phyloP scores from a whole-genome alignment of 2,329 filamentous ascomycete species.

The Ascochyta lentis region DNA sequence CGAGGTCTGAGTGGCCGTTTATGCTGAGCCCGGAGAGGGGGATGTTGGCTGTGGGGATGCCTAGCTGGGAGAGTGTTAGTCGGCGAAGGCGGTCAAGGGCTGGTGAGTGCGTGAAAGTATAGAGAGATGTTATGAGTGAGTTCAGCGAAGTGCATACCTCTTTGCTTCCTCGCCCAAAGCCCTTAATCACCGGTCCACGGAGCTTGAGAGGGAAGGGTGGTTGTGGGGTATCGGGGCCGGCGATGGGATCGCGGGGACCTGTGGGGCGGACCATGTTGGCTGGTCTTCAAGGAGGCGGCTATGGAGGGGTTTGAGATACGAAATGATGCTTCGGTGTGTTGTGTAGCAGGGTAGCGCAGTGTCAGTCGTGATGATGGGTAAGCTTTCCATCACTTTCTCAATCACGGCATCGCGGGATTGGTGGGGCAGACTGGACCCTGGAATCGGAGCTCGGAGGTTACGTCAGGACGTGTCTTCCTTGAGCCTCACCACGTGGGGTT shows the following conservation, averaged over 20 bases:
- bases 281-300: background rate
- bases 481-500: constrained; percentile 4
- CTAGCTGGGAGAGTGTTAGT: constrained; percentile 65
- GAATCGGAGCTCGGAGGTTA: constrained; percentile 14
- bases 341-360: background rate
- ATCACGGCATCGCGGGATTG: constrained; percentile 17
- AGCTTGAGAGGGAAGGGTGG: constrained; percentile 83
- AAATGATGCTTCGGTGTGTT: background rate
- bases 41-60: constrained; percentile 94
- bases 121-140: constrained; percentile 43
- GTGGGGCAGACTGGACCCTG: constrained; percentile 20
- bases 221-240: constrained; percentile 74
- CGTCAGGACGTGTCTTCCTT: constrained; percentile 10
- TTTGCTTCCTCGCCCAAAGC: constrained; percentile 92
- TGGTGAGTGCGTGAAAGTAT: background rate
- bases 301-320: background rate
- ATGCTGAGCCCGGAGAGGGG: constrained; percentile 73
- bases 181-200: constrained; percentile 86
- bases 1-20: constrained; percentile 65
- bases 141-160: constrained; percentile 64
- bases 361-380: constrained; percentile 1
- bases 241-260: constrained; percentile 56
- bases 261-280: constrained; percentile 34
- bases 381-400: constrained; percentile 15
- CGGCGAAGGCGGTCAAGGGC: too few relatives aligned